A percentile compares a stretch with the other conserved stretches of the same genome.
These are phyloP conservation scores for Piper betle DNA, from an alignment of 164 flowering plant genomes.

Conservation along the genomic window DNA sequence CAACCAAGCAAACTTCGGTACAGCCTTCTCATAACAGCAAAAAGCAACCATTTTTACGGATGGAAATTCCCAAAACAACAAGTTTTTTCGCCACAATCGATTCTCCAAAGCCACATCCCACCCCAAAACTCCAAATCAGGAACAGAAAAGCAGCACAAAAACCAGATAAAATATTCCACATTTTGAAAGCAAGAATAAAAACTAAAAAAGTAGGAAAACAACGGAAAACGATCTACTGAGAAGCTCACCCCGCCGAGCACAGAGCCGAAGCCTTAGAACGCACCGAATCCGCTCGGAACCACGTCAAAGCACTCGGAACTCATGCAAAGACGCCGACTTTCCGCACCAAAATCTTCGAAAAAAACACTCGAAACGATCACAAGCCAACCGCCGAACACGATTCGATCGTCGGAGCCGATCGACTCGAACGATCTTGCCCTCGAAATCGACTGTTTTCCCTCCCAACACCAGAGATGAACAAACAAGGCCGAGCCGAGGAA, in stretches of 20 bases:
- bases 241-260: neutral
- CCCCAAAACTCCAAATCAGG: too few species aligned
- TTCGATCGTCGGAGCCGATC: neutral
- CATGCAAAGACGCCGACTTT: neutral
- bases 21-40: too few species aligned
- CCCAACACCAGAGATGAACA: neutral
- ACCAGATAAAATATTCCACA: neutral
- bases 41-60: too few species aligned
- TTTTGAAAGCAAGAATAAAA: too few species aligned
- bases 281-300: neutral
- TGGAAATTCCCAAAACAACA: too few species aligned
- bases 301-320: neutral
- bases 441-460: neutral
- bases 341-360: neutral
- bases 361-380: neutral
- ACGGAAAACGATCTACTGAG: neutral
- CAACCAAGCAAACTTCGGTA: too few species aligned
- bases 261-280: neutral
- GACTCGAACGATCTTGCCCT: neutral
- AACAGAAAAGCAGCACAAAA: neutral
- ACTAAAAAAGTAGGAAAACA: too few species aligned
- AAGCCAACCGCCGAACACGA: neutral
- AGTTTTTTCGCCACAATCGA: too few species aligned
- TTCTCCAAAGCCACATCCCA: too few species aligned
- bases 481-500: constrained; percentile 5